Evolutionary conservation across 2,329 filamentous ascomycete species (phyloP).

Genomic region (Penicillium sp.): DNA sequence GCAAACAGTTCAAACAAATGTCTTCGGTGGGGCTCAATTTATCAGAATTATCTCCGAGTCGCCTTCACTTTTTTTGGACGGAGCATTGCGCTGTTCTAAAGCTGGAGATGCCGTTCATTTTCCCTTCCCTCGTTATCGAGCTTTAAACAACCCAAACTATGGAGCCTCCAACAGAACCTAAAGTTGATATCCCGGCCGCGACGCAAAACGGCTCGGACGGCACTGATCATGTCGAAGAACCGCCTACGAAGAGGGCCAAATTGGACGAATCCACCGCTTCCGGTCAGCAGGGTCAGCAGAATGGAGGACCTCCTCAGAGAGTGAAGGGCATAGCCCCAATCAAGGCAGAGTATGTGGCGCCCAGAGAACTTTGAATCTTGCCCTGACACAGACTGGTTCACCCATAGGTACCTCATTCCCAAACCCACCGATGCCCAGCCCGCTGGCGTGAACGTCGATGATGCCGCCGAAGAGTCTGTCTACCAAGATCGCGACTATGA

Average conservation of each 20-base stretch:
- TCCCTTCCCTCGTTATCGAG: neutral
- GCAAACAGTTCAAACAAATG: constrained; percentile 6
- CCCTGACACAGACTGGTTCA: constrained; percentile 3
- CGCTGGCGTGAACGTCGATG: constrained; percentile 53
- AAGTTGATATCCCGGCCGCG: constrained; percentile 23
- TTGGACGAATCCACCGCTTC: constrained; percentile 45
- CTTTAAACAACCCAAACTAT: neutral
- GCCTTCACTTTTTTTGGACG: neutral
- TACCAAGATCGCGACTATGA: constrained; percentile 47
- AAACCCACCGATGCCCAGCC: constrained; percentile 25
- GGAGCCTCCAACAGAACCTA: constrained; percentile 12
- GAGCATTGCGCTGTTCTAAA: neutral
- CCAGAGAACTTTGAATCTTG: neutral
- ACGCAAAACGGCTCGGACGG: constrained; percentile 30
- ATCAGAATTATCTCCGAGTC: constrained; percentile 31
- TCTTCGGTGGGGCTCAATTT: neutral
- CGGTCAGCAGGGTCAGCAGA: constrained; percentile 25
- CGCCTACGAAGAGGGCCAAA: constrained; percentile 65
- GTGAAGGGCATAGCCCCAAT: constrained; percentile 69
- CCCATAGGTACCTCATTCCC: constrained; percentile 38
- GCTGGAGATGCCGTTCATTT: neutral
- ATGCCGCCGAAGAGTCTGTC: constrained; percentile 63
- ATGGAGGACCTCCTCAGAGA: constrained; percentile 33
- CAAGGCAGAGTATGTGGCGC: constrained; percentile 68
- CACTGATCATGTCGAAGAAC: constrained; percentile 43